Evolutionary conservation across 2,329 filamentous ascomycete species (phyloP).

Genomic region (Aspergillus sergii): DNA sequence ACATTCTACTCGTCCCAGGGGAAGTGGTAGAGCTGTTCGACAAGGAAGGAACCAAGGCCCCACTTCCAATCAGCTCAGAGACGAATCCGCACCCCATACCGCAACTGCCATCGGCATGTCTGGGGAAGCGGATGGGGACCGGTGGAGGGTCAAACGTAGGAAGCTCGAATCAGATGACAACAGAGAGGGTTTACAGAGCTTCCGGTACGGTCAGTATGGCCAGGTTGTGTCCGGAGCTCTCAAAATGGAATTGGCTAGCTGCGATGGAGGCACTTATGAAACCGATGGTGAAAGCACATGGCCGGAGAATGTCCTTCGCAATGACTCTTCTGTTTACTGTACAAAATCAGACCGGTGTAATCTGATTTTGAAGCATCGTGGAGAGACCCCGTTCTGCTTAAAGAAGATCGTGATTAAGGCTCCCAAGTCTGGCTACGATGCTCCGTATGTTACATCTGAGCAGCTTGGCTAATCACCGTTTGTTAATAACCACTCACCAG

Average conservation of each 20-base stretch:
- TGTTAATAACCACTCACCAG: slow-evolving; percentile 48
- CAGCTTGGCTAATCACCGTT: slow-evolving; percentile 33
- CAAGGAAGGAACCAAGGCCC: slow-evolving; percentile 19
- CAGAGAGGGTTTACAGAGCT: slow-evolving; percentile 52
- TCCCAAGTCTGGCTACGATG: slow-evolving; percentile 77
- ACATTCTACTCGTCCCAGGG: slow-evolving; percentile 25
- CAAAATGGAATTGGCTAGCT: slow-evolving; percentile 85
- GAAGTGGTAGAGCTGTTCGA: slow-evolving; percentile 19
- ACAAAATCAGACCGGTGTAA: slow-evolving; percentile 88
- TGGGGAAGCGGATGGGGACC: slow-evolving; percentile 32
- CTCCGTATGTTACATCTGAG: slow-evolving; percentile 67
- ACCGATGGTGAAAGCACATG: slow-evolving; percentile 58
- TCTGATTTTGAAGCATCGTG: slow-evolving; percentile 79
- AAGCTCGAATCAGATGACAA: slow-evolving; percentile 68
- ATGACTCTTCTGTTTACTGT: slow-evolving; percentile 85
- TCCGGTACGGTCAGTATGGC: slow-evolving; percentile 82
- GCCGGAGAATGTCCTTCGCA: slow-evolving; percentile 79
- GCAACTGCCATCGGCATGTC: slow-evolving; percentile 32
- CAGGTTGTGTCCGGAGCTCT: slow-evolving; percentile 82
- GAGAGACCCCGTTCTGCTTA: slow-evolving; percentile 76
- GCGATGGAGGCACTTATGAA: slow-evolving; percentile 75
- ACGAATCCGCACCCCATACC: slow-evolving; percentile 29
- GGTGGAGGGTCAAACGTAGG: slow-evolving; percentile 64
- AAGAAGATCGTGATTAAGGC: slow-evolving; percentile 88
- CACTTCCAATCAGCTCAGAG: slow-evolving; percentile 25